Evolutionary conservation across 768 basidiomycete genomes (phyloP).

Genomic region (Amanita rubescens): DNA sequence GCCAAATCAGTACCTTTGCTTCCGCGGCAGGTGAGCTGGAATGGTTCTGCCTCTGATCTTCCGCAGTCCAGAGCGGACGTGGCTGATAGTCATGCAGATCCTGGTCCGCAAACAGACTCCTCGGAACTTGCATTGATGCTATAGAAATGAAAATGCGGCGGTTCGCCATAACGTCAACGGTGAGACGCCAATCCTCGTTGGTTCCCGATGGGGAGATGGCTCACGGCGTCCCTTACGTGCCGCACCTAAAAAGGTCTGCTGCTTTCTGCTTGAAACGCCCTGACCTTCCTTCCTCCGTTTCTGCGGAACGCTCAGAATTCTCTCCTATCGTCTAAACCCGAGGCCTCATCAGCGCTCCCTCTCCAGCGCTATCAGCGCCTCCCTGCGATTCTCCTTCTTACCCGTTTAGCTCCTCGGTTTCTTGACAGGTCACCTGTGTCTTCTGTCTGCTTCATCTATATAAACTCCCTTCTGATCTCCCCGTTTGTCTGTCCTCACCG

Average conservation of each 20-base stretch:
- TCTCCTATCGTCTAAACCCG: conserved; percentile 5
- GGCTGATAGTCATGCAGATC: not conserved
- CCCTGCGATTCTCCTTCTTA: not conserved
- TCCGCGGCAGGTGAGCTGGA: not conserved
- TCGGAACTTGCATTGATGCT: not conserved
- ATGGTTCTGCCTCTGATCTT: not conserved
- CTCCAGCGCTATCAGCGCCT: not conserved
- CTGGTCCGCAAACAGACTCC: not conserved
- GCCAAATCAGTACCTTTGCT: not conserved
- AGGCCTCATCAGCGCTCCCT: conserved; percentile 1
- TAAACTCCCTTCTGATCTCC: conserved; percentile 2
- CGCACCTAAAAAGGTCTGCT: conserved; percentile 7
- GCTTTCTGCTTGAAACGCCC: conserved; percentile 12
- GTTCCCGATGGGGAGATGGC: conserved; percentile 16
- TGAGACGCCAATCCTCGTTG: conserved; percentile 25
- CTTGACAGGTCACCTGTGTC: not conserved
- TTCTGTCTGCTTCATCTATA: not conserved
- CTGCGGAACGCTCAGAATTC: conserved; percentile 3
- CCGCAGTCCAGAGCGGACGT: not conserved
- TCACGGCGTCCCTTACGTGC: conserved; percentile 18
- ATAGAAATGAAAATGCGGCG: conserved; percentile 11
- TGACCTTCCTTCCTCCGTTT: conserved; percentile 11
- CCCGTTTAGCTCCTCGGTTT: conserved; percentile 2
- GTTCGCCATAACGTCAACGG: conserved; percentile 19
- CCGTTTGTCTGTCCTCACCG: not conserved